Conservation (phyloP, 2,329 filamentous ascomycete species). For the Aureobasidium sp. region DNA sequence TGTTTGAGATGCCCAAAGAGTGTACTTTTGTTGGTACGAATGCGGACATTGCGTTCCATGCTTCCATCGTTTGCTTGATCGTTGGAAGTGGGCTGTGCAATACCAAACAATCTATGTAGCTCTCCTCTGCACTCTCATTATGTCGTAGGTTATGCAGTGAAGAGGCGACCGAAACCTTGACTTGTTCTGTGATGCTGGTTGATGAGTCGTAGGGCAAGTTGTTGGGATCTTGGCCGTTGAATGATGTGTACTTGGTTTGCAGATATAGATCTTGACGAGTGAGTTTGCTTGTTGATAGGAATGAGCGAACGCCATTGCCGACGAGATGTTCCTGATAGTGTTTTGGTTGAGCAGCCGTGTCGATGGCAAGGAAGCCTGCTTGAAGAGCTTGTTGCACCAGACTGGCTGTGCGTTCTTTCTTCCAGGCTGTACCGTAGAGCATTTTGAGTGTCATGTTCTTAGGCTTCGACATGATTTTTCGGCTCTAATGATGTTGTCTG, state of each 20-base stretch:
- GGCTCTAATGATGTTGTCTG: background rate
- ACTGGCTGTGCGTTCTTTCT: conserved; percentile 57
- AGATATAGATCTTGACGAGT: conserved; percentile 57
- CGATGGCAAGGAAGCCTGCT: conserved; percentile 62
- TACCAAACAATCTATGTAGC: conserved; percentile 51
- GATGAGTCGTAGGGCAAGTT: conserved; percentile 56
- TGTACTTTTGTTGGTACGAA: conserved; percentile 59
- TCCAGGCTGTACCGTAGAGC: conserved; percentile 83
- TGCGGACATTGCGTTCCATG: conserved; percentile 57
- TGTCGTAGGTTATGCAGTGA: conserved; percentile 55
- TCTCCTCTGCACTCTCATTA: conserved; percentile 29
- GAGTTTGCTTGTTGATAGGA: conserved; percentile 52
- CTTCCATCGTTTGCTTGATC: conserved; percentile 47
- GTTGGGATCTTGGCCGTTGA: conserved; percentile 50
- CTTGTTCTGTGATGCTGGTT: conserved; percentile 53
- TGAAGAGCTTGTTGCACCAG: conserved; percentile 62
- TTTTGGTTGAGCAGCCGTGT: conserved; percentile 70
- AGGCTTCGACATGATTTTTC: background rate
- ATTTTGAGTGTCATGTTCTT: conserved; percentile 28
- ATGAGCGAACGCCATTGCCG: conserved; percentile 55
- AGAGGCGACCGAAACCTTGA: conserved; percentile 56
- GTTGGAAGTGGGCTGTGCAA: conserved; percentile 49
- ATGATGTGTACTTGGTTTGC: conserved; percentile 75
- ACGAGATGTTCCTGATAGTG: conserved; percentile 70
- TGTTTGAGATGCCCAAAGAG: conserved; percentile 68